Evolutionary conservation across 148 eudicot species (phyloP).

Genomic region (Cornus florida): DNA sequence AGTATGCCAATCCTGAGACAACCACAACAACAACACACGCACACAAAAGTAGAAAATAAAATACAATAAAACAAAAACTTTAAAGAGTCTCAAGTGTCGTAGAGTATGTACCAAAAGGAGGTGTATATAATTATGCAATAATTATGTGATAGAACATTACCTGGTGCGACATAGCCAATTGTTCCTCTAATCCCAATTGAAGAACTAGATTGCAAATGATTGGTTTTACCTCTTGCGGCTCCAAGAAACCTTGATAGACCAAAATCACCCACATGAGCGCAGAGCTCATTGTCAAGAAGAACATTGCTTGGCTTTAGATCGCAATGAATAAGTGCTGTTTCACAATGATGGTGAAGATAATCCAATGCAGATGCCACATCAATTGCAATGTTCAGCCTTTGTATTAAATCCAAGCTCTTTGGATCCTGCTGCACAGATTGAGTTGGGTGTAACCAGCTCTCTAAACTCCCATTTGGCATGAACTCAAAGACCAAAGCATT

Average conservation of each 20-base stretch:
- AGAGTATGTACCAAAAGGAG: no score
- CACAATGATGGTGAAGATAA: slow-evolving; percentile 6
- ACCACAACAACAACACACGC: no score
- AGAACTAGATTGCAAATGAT: not conserved
- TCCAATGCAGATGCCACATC: slow-evolving; percentile 14
- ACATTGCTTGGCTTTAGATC: no score
- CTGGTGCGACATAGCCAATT: no score
- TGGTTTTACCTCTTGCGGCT: not conserved
- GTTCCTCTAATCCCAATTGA: not conserved
- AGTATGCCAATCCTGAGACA: no score
- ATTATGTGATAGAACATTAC: no score
- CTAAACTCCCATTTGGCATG: slow-evolving; percentile 16
- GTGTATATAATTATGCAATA: no score
- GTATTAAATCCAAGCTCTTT: no score
- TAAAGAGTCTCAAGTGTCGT: no score
- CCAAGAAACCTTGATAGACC: not conserved
- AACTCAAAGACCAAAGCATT: slow-evolving; percentile 19
- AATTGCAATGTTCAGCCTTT: not conserved
- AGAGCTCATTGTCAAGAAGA: not conserved
- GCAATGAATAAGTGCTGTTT: not conserved
- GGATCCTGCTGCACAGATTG: no score
- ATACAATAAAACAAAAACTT: no score
- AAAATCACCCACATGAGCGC: slow-evolving; percentile 8
- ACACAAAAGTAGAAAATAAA: no score
- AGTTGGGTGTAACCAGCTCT: slow-evolving; percentile 14